Base-by-base conservation (phyloP, 2,329 filamentous ascomycete genomes). In the Fusarium transvaalense region DNA sequence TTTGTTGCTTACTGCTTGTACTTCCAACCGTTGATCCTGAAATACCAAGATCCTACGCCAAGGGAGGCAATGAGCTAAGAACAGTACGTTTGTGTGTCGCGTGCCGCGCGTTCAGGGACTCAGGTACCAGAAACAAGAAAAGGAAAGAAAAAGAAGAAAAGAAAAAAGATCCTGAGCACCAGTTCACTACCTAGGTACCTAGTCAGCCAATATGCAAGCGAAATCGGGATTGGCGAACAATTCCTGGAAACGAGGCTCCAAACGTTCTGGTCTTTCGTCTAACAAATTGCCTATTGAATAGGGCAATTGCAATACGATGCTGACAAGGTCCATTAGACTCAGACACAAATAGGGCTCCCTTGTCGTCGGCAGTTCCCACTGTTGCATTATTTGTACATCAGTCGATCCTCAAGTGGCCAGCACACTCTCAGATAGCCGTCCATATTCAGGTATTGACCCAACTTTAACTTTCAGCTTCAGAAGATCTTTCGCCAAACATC, bases 21-120 rank as follows among this genome's bases (percentile, higher is more conserved):
- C n/a, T 39, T n/a, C 13, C 17, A 51, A 29, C 13, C 17, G 23
- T 51, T 29, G 21, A 51, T 37, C 13, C 32, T 21, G 25, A 17
- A 45, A 29, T 45, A 45, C n/a, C 42, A 25, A 27, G 23, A 21
- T 19, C 17, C 42, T 19, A 45, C 25, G 47, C 47, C 47, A 51
- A 51, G 47, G 31, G 34, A 51, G 47, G 47, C 46, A 53, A 34
- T 15, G 27, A 25, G 39, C 10, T 45, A 45, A 39, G 12, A 32
- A 41, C 23, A 45, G 42, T 32, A 25, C 41, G 31, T 42, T 43
- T 51, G 38, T 31, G 34, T 58, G 66, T 69, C 66, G 57, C 58
- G 66, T 69, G 66, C 66, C 66, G 66, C 66, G 57, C 66, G 54
- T 70, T 66, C 66, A 70, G 53, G 61, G 39, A 57, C 32, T 46